Evolutionary conservation across 1,139 yeast species (phyloP).

Genomic region (Blastobotrys illinoisensis): DNA sequence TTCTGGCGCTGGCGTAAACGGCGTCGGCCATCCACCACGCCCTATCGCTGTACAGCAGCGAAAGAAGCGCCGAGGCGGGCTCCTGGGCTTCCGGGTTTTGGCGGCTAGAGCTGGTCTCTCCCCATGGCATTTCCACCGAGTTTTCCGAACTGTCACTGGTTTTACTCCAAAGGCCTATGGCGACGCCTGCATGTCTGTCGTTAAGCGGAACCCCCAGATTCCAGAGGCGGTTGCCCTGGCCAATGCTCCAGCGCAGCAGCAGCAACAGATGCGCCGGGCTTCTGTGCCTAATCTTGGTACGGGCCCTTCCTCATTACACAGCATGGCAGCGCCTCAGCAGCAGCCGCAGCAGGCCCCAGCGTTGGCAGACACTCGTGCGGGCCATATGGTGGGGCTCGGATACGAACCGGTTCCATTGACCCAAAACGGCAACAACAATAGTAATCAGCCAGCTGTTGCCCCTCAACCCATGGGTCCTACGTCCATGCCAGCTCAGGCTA

Average conservation of each 20-base stretch:
- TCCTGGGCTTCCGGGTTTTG: conserved; percentile 79
- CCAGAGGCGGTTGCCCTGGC: conserved; percentile 16
- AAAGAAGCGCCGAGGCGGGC: conserved; percentile 77
- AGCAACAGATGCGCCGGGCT: conserved; percentile 1
- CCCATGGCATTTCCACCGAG: conserved; percentile 95
- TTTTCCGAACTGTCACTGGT: conserved; percentile 78
- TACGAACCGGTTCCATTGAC: not conserved
- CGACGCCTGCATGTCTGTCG: conserved; percentile 74
- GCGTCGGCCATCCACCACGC: not conserved
- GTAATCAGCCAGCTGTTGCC: not conserved
- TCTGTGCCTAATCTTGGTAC: not conserved
- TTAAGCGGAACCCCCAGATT: conserved; percentile 32
- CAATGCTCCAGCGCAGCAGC: not conserved
- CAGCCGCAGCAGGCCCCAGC: not conserved
- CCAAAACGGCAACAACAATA: not conserved
- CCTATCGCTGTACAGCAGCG: conserved; percentile 28
- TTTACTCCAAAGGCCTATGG: conserved; percentile 87
- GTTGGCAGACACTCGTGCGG: not conserved
- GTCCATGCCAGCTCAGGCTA: not conserved
- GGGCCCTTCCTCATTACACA: not conserved
- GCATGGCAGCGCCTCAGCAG: not conserved
- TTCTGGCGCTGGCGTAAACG: not conserved
- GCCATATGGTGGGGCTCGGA: not conserved
- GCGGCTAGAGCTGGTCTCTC: conserved; percentile 78
- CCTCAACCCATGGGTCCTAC: not conserved